Percentiles rank a stretch among this genome's conserved stretches.
These are phyloP conservation scores for Plasmodium cynomolgi DNA, from an alignment of 169 alveolate species.

Conservation along the genomic window DNA sequence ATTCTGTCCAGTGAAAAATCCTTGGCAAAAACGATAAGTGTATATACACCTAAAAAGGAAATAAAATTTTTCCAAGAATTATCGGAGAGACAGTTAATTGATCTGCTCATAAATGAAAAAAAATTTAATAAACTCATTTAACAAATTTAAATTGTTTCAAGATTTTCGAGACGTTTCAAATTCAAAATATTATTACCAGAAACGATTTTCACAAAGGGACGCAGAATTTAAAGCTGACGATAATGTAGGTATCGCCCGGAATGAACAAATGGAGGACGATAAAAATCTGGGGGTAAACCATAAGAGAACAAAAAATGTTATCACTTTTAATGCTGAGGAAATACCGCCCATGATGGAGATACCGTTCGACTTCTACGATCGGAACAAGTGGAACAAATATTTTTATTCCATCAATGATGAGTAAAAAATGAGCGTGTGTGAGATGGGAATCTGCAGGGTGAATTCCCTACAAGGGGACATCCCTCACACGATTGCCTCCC, in stretches of 20 bases:
- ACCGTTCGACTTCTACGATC: slow-evolving; percentile 48
- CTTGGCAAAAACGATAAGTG: not conserved
- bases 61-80: slow-evolving; percentile 62
- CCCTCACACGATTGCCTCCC: too few species aligned
- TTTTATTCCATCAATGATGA: not conserved
- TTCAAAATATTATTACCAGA: slow-evolving; percentile 73
- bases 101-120: slow-evolving; percentile 18
- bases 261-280: slow-evolving; percentile 6
- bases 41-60: slow-evolving; percentile 25
- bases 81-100: slow-evolving; percentile 2
- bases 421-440: not conserved
- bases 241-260: not conserved
- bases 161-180: slow-evolving; percentile 67
- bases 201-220: slow-evolving; percentile 21
- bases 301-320: slow-evolving; percentile 36
- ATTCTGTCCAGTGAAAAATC: slow-evolving; percentile 48
- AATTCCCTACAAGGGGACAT: not conserved
- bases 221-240: slow-evolving; percentile 16
- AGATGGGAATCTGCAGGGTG: not conserved
- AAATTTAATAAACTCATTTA: slow-evolving; percentile 54
- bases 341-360: slow-evolving; percentile 12
- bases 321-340: slow-evolving; percentile 17
- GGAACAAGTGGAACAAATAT: slow-evolving; percentile 54
- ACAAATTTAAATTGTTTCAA: slow-evolving; percentile 36
- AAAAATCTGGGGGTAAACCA: not conserved